Conservation (phyloP, 2,329 filamentous ascomycete species). For the Zasmidium cellare region DNA sequence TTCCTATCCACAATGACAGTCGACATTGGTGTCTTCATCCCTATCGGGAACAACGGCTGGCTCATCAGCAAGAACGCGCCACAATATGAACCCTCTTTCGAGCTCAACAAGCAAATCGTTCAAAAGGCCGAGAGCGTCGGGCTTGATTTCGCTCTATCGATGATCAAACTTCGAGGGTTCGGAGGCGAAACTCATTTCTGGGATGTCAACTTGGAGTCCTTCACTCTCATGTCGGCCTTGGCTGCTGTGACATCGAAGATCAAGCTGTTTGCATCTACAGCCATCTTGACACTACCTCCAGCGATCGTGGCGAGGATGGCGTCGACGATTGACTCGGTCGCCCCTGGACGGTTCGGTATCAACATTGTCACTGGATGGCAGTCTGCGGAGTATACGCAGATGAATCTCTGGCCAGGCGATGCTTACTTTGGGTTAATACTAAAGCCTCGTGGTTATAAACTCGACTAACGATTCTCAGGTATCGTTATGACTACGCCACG, state of each 20-base stretch:
- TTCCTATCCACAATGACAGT: not conserved
- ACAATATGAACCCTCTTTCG: slow-evolving; percentile 17
- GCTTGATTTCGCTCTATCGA: slow-evolving; percentile 17
- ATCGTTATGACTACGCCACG: slow-evolving; percentile 18
- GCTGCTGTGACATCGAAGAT: slow-evolving; percentile 13
- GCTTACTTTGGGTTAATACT: slow-evolving; percentile 5
- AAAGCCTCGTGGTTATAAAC: not conserved
- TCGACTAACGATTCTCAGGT: not conserved
- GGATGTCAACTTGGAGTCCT: slow-evolving; percentile 18
- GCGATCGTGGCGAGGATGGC: slow-evolving; percentile 15
- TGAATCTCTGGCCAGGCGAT: slow-evolving; percentile 17
- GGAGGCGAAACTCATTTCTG: slow-evolving; percentile 16
- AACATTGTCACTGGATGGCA: slow-evolving; percentile 21
- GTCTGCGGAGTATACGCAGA: slow-evolving; percentile 16
- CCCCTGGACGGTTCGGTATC: slow-evolving; percentile 14
- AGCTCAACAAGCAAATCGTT: slow-evolving; percentile 15
- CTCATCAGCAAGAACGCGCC: slow-evolving; percentile 17
- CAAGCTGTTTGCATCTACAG: slow-evolving; percentile 13
- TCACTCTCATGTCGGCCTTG: slow-evolving; percentile 16
- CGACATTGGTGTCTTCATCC: slow-evolving; percentile 19
- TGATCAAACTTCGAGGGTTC: slow-evolving; percentile 19
- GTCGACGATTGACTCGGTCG: slow-evolving; percentile 13
- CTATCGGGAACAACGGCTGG: slow-evolving; percentile 20
- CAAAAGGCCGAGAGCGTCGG: slow-evolving; percentile 13
- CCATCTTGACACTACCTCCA: slow-evolving; percentile 11